Evolutionary conservation across 176 grass and related monocot genomes (phyloP).

Genomic region (Ensete ventricosum): DNA sequence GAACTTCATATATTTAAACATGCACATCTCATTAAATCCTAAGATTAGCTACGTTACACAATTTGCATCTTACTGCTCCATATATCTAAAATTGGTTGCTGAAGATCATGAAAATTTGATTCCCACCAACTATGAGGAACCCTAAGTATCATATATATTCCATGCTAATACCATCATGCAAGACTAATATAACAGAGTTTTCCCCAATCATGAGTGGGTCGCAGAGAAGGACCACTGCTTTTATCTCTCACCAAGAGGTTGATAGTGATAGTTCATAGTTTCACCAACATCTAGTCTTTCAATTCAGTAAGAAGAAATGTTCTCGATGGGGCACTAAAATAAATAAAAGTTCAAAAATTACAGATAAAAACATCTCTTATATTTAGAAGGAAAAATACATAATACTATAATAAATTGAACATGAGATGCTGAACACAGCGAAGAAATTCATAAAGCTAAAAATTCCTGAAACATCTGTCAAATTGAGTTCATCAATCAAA

Average conservation of each 20-base stretch:
- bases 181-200: too few species aligned
- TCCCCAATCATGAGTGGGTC: too few species aligned
- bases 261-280: too few species aligned
- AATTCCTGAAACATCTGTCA: background rate
- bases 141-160: too few species aligned
- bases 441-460: background rate
- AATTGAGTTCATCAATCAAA: background rate
- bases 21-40: background rate
- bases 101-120: background rate
- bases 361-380: background rate
- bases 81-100: background rate
- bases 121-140: background rate
- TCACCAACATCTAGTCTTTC: too few species aligned
- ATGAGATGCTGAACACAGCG: background rate
- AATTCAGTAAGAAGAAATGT: too few species aligned
- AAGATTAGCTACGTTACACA: background rate
- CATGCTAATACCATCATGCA: too few species aligned
- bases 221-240: too few species aligned
- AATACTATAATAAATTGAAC: background rate
- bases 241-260: too few species aligned
- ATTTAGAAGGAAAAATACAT: background rate
- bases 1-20: background rate
- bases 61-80: background rate
- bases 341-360: background rate
- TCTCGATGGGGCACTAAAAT: too few species aligned